phyloP scores from a whole-genome alignment of 129 eudicot genomes.

The Lonicera japonica region DNA sequence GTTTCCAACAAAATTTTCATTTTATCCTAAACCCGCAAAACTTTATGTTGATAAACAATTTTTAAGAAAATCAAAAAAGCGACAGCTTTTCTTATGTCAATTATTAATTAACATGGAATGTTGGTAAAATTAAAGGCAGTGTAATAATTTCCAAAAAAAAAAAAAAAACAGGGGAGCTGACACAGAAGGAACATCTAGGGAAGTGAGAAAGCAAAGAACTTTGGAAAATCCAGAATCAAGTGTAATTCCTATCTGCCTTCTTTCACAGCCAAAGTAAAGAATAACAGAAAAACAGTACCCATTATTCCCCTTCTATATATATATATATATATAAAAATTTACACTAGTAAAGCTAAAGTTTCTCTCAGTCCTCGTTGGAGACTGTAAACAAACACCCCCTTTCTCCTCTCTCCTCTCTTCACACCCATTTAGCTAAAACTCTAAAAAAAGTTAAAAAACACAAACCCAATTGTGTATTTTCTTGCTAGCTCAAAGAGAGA shows the following conservation, averaged over 20 bases:
- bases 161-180: slow-evolving; percentile 33
- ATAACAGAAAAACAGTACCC: slow-evolving; percentile 22
- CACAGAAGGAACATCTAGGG: slow-evolving; percentile 82
- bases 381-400: slow-evolving; percentile 52
- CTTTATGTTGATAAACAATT: too few relatives aligned
- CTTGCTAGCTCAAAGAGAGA: slow-evolving; percentile 22
- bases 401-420: slow-evolving; percentile 18
- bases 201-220: slow-evolving; percentile 81
- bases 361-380: slow-evolving; percentile 66
- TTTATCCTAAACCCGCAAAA: too few relatives aligned
- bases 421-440: slow-evolving; percentile 54
- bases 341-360: slow-evolving; percentile 48
- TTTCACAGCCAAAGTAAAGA: slow-evolving; percentile 48
- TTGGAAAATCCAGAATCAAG: slow-evolving; percentile 58
- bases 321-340: slow-evolving; percentile 7
- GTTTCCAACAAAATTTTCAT: neutral
- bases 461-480: slow-evolving; percentile 14
- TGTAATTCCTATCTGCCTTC: slow-evolving; percentile 53
- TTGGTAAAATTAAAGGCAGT: neutral
- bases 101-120: neutral
- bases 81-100: neutral
- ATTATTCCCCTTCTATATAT: neutral
- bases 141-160: neutral
- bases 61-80: neutral
- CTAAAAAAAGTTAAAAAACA: slow-evolving; percentile 34